Conservation (phyloP, 306 rosid genomes). For the Pachyrhizus erosus region DNA sequence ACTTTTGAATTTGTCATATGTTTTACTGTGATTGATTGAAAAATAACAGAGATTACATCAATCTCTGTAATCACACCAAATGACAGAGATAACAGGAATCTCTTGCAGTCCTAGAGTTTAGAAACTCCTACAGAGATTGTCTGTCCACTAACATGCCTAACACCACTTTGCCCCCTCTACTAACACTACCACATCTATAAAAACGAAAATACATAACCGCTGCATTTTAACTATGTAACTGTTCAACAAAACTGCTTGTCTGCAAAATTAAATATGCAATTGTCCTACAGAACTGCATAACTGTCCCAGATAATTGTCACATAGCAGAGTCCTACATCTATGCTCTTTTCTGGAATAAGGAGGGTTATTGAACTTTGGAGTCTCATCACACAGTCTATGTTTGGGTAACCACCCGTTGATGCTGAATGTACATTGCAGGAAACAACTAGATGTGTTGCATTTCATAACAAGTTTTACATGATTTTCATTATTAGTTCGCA, state of each 20-base stretch:
- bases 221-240: background rate
- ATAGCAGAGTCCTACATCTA: background rate
- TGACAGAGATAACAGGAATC: no score
- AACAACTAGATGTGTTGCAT: no score
- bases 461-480: no score
- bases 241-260: background rate
- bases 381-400: background rate
- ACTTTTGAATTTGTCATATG: conserved; percentile 6
- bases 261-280: background rate
- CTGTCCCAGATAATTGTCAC: background rate
- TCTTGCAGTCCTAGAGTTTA: no score
- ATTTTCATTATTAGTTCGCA: no score
- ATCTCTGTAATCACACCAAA: no score
- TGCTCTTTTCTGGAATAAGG: background rate
- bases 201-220: background rate
- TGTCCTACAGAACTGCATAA: background rate
- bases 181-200: background rate
- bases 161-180: background rate
- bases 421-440: no score
- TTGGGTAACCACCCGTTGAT: no score
- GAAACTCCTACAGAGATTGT: no score
- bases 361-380: background rate
- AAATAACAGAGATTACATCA: no score
- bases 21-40: no score
- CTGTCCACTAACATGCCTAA: background rate